Percentiles rank a stretch among this genome's conserved stretches.
These are phyloP conservation scores for Ogataea trehalophila DNA, from an alignment of 805 yeast species.

Conservation along the genomic window DNA sequence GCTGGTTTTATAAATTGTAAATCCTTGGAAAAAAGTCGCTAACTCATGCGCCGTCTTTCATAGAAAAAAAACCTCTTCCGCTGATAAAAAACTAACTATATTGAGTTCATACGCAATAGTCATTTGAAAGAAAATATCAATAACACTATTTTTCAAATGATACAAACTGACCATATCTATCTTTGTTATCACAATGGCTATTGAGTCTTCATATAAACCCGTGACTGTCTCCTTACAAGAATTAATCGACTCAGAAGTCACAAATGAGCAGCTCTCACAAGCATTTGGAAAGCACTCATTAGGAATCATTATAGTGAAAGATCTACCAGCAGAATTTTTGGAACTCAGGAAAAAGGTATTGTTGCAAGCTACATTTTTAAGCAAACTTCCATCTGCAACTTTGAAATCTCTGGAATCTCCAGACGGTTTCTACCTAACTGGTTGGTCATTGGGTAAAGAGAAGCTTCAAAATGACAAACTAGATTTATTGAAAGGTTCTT, in stretches of 20 bases:
- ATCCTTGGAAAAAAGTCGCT: too few species aligned
- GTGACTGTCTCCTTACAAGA: slow-evolving; percentile 10
- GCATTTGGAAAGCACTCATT: slow-evolving; percentile 56
- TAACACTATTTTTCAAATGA: too few species aligned
- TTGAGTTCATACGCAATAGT: too few species aligned
- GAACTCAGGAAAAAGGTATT: slow-evolving; percentile 40
- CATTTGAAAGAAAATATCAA: too few species aligned
- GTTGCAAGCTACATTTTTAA: slow-evolving; percentile 37
- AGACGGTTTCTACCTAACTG: slow-evolving; percentile 49
- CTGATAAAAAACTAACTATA: too few species aligned
- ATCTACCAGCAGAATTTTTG: slow-evolving; percentile 35
- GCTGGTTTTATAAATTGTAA: too few species aligned
- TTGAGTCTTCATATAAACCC: not conserved
- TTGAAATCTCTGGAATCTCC: slow-evolving; percentile 40
- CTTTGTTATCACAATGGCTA: not conserved
- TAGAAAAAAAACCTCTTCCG: too few species aligned
- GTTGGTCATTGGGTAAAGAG: slow-evolving; percentile 61
- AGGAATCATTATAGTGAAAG: slow-evolving; percentile 47
- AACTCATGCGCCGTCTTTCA: too few species aligned
- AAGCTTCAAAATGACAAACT: slow-evolving; percentile 39
- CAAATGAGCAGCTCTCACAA: slow-evolving; percentile 27
- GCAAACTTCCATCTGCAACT: slow-evolving; percentile 32
- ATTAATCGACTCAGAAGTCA: slow-evolving; percentile 25
- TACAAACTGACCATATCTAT: too few species aligned
- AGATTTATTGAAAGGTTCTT: slow-evolving; percentile 52